These are phyloP conservation scores for Kodamaea laetipori DNA, from an alignment of 805 yeast species.

Conservation along the genomic window DNA sequence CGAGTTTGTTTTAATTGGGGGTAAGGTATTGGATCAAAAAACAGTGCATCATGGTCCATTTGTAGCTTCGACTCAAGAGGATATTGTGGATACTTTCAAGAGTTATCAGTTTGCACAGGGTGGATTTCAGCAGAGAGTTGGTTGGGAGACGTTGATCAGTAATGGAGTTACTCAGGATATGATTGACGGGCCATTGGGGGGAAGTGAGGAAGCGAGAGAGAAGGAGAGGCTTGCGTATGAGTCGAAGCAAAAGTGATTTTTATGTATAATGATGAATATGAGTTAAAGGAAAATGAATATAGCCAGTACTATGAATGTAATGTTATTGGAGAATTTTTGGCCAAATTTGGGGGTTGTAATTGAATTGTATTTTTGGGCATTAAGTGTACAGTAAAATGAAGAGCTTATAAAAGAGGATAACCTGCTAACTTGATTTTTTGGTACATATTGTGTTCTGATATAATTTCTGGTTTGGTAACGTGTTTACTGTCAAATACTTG, in stretches of 20 bases:
- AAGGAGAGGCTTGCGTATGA: conserved; percentile 18
- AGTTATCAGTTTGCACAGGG: conserved; percentile 62
- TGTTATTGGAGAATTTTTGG: too few species aligned
- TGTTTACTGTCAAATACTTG: too few species aligned
- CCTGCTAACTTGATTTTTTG: too few species aligned
- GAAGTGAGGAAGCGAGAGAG: conserved; percentile 31
- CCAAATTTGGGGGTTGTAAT: too few species aligned
- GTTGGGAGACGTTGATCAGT: conserved; percentile 56
- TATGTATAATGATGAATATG: too few species aligned
- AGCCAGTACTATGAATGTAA: not conserved
- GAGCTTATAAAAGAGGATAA: too few species aligned
- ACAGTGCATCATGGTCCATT: conserved; percentile 93
- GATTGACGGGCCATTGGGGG: conserved; percentile 37
- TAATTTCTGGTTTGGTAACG: too few species aligned
- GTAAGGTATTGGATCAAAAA: conserved; percentile 70
- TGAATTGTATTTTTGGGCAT: too few species aligned
- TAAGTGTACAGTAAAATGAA: too few species aligned
- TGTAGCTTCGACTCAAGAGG: conserved; percentile 69
- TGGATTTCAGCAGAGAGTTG: conserved; percentile 68
- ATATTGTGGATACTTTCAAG: conserved; percentile 27
- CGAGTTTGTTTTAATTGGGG: conserved; percentile 73
- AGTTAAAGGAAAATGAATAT: not conserved
- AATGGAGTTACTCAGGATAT: conserved; percentile 46
- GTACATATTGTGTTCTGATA: too few species aligned
- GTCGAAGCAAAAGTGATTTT: not conserved